Evolutionary conservation across 306 rosid species (phyloP).

Genomic region (Datisca glomerata): DNA sequence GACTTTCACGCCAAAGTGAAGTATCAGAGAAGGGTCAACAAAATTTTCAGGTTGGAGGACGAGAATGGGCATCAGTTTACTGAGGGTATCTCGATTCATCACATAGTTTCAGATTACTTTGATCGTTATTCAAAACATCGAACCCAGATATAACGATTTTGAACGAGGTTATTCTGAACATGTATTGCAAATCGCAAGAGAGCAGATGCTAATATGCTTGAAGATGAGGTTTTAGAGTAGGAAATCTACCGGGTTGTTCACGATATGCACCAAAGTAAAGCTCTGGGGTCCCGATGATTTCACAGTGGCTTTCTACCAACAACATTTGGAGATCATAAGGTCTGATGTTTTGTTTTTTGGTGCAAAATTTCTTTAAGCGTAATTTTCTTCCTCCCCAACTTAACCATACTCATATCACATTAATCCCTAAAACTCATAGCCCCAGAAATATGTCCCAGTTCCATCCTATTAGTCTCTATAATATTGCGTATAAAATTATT

Average conservation of each 20-base stretch:
- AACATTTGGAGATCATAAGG: background rate
- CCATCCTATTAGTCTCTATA: no score
- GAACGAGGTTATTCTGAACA: background rate
- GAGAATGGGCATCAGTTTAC: background rate
- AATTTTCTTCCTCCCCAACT: background rate
- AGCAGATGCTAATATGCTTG: background rate
- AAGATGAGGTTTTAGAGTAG: background rate
- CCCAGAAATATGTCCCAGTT: no score
- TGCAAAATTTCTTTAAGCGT: background rate
- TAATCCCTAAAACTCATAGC: no score
- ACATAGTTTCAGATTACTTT: background rate
- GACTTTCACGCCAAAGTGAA: background rate
- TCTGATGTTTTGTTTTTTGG: background rate
- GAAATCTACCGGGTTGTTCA: background rate
- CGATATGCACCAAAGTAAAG: background rate
- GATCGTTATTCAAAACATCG: background rate
- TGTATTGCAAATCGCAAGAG: background rate
- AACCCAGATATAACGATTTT: no score
- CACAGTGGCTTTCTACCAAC: background rate
- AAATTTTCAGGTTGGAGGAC: background rate
- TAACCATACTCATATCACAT: no score
- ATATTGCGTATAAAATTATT: background rate
- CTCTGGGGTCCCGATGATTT: background rate
- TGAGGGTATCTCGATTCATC: background rate
- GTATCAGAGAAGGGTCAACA: background rate